Conservation (phyloP, 2,329 filamentous ascomycete species). For the Saccharata proteae region DNA sequence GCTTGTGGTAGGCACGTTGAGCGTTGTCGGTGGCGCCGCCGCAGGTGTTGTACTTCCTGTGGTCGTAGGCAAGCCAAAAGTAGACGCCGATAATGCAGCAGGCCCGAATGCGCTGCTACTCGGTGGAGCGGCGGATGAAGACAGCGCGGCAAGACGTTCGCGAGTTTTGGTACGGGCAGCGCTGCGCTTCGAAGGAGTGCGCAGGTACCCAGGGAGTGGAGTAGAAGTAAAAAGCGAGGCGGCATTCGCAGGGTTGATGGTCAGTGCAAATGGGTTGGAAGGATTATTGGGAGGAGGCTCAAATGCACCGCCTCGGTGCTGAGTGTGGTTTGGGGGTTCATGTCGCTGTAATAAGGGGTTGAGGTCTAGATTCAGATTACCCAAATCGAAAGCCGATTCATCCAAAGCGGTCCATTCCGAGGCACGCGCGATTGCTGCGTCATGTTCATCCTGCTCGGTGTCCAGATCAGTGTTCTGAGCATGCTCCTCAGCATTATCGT, state of each 20-base stretch:
- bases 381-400: slow-evolving; percentile 17
- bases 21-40: not conserved
- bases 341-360: slow-evolving; percentile 2
- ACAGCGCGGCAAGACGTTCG: slow-evolving; percentile 9
- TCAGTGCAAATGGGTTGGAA: slow-evolving; percentile 11
- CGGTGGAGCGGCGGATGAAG: not conserved
- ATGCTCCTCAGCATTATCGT: slow-evolving; percentile 12
- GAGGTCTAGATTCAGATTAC: slow-evolving; percentile 11
- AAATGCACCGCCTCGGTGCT: slow-evolving; percentile 1
- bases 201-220: slow-evolving; percentile 28
- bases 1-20: not conserved
- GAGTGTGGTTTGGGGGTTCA: not conserved
- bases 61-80: slow-evolving; percentile 3
- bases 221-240: slow-evolving; percentile 10
- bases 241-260: slow-evolving; percentile 19
- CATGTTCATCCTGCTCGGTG: slow-evolving; percentile 10
- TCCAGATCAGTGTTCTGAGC: too few relatives aligned
- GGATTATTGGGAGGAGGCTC: not conserved
- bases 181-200: slow-evolving; percentile 32
- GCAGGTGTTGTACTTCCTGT: slow-evolving; percentile 6
- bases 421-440: slow-evolving; percentile 19
- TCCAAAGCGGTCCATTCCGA: slow-evolving; percentile 29
- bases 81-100: not conserved
- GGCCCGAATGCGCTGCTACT: not conserved
- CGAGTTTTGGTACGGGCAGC: slow-evolving; percentile 22